Base-by-base conservation (phyloP, 1,284 basidiomycete genomes). In the Flammula alnicola region DNA sequence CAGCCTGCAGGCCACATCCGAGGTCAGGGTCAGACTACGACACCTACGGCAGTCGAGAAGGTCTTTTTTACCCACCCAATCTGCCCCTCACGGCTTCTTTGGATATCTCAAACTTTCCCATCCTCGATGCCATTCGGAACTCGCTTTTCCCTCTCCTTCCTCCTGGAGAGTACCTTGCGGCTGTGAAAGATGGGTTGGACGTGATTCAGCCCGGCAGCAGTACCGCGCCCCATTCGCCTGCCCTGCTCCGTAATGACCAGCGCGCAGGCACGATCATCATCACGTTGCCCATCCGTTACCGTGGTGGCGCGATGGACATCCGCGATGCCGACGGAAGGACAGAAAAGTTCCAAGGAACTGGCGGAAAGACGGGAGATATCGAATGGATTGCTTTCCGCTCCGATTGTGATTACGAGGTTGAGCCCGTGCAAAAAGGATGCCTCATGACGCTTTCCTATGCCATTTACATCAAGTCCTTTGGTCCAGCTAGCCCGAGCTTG, bases 21-120 rank as follows among this genome's bases (percentile, higher is more conserved):
- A 77, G 77, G 0, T n/a, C n/a, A n/a, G n/a, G n/a, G n/a, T 72
- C 75, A n/a, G 77, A 79, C 3, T 71, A 77, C 45, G 77, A 78
- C 4, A 67, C 74, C 20, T 84, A 80, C 56, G 70, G 73, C 11
- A 80, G 81, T 51, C 76, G 76, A 48, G 85, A 88, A 57, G 81
- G 84, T 0, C 73, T 89, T n/a, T 84, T 81, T 66, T 90, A 84
- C 65, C 88, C 88, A 6, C 72, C 82, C 4, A 82, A 77, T 49
- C 80, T 89, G 39, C 84, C 88, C 10, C 69, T 90, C 41, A 89
- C 86, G 0, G 74, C 84, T 10, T 86, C 88, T 0, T 78, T 91
- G 57, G 88, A 91, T 60, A 77, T 91, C 54, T 79, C 87, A 10
- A 89, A 86, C 63, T 86, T 88, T 61, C 88, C 88, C 2, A 84